Conservation (phyloP, 345 rosid genomes). For the Stellera chamaejasme region DNA sequence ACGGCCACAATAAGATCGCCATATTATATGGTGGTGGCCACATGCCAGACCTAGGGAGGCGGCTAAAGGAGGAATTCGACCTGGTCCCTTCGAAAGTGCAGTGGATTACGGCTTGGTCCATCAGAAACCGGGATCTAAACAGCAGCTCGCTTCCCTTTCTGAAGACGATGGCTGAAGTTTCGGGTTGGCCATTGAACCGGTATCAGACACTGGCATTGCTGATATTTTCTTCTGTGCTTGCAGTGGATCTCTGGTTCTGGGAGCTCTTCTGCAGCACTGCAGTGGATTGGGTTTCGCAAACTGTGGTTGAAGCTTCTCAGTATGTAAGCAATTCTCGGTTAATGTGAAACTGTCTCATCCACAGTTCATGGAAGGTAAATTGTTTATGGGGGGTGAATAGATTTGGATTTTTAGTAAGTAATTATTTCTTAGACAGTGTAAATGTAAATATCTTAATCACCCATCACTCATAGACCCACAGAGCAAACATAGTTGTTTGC, state of each 20-base stretch:
- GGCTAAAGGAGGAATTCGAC: conserved; percentile 64
- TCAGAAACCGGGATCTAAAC: conserved; percentile 39
- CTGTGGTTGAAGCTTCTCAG: conserved; percentile 27
- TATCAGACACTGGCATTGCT: conserved; percentile 81
- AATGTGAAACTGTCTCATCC: conserved; percentile 16
- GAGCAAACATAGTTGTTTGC: conserved; percentile 1
- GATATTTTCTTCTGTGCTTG: conserved; percentile 68
- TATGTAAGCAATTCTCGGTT: conserved; percentile 31
- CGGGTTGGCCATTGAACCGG: conserved; percentile 82
- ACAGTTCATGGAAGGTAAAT: background rate
- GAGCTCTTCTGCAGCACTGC: conserved; percentile 61
- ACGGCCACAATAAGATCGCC: conserved; percentile 67
- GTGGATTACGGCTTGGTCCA: conserved; percentile 97
- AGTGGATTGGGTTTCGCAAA: conserved; percentile 47
- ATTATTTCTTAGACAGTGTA: conserved; percentile 2
- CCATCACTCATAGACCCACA: conserved; percentile 12
- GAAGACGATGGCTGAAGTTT: conserved; percentile 56
- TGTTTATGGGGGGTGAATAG: background rate
- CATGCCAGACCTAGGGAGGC: conserved; percentile 93
- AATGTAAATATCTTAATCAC: background rate
- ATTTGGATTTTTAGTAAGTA: background rate
- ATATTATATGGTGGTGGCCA: conserved; percentile 93
- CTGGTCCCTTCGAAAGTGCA: conserved; percentile 47
- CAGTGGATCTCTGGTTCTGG: conserved; percentile 85
- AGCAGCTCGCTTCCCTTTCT: conserved; percentile 53